Conservation (phyloP, 2,329 filamentous ascomycete species). For the Botrytis aclada region DNA sequence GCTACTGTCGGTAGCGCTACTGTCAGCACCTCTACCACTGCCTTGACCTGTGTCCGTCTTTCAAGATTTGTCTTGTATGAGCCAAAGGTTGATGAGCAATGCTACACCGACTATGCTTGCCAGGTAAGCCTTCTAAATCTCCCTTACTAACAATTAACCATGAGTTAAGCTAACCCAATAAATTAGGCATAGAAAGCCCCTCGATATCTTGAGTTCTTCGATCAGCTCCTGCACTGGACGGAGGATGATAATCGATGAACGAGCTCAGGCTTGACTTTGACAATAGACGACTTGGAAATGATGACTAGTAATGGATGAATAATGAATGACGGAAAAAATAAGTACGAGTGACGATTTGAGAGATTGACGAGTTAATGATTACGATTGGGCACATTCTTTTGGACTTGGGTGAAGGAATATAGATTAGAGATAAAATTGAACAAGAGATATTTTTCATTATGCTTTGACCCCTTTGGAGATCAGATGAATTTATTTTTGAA, state of each 20-base stretch:
- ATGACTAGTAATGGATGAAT: not conserved
- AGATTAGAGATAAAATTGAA: not conserved
- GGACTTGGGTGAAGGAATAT: not conserved
- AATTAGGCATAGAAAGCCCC: not conserved
- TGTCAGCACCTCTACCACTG: not conserved
- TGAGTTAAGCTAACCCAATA: constrained; percentile 9
- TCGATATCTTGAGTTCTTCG: not conserved
- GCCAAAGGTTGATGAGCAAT: constrained; percentile 10
- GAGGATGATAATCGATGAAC: not conserved
- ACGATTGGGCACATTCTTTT: constrained; percentile 13
- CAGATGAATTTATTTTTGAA: not conserved
- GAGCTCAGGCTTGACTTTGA: not conserved
- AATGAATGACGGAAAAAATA: not conserved
- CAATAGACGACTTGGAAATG: not conserved
- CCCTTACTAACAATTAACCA: not conserved
- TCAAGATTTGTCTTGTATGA: constrained; percentile 17
- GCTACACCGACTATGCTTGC: constrained; percentile 19
- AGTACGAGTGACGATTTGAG: not conserved
- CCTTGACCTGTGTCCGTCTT: constrained; percentile 6
- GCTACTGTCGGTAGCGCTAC: constrained; percentile 1
- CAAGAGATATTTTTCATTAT: not conserved
- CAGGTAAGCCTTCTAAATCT: not conserved
- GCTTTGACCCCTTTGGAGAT: constrained; percentile 1
- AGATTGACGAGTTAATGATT: not conserved
- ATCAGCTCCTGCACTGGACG: not conserved